Base-by-base conservation (phyloP, 2,329 filamentous ascomycete genomes). In the Aureobasidium uvarum region DNA sequence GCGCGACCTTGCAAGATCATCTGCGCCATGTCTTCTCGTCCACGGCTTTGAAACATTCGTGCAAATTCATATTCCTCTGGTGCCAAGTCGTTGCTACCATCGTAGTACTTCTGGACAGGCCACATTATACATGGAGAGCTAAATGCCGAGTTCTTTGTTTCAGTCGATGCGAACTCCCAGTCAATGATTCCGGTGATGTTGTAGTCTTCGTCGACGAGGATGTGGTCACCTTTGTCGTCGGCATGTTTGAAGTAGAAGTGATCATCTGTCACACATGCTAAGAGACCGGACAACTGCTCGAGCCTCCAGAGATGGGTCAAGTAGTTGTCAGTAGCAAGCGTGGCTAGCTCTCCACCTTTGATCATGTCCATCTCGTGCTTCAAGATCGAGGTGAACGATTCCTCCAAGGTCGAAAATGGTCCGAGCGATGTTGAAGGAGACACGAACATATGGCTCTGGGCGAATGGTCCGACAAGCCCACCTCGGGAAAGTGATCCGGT, bases 241-340 rank as follows among this genome's bases (percentile, higher is more conserved):
- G 18, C 33, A 25, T 81, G 77, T 68, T 80, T 82, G 11, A 84
- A 69, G 65, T 78, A 82, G 70, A 54, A 66, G 1, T 43, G 1
- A 39, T 38, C 48, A 23, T 28, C 39, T 18, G 16, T 31, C 45
- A n/a, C n/a, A 25, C 31, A 36, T 31, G 20, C 31, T 14, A 45
- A 11, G 18, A 65, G 39, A 14, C 18, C 11, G 52, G 41, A 43
- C 14, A 65, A 13, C 13, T 36, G 38, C 20, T 48, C 45, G 20
- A 58, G 54, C 39, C 54, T 58, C 33, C 33, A 45, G 18, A 38
- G 39, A 38, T 65, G 51, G n/a, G 54, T 55, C 20, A 52, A 45
- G 43, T 46, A 66, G 36, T 56, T 56, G 33, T 55, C 51, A n/a
- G 38, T 38, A 5, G 63, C 38, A 33, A 58, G 43, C n/a, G 54